These are phyloP conservation scores for Ogataea henricii DNA, from an alignment of 805 yeast genomes.

Conservation along the genomic window DNA sequence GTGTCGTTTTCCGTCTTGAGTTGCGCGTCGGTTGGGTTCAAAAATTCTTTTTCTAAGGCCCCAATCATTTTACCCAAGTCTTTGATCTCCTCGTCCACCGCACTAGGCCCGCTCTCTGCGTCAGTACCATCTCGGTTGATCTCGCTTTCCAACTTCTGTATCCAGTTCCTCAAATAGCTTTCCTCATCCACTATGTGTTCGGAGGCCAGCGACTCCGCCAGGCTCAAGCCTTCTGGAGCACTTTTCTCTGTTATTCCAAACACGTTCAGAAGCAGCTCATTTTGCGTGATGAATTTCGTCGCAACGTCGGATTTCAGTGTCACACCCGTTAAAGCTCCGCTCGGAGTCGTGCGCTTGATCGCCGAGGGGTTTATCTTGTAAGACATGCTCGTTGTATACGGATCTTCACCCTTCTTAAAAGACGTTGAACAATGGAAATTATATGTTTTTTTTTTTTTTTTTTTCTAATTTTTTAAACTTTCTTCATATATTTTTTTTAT, in stretches of 20 bases:
- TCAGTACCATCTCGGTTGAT: neutral
- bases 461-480: no score
- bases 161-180: constrained; percentile 21
- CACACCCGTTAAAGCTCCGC: constrained; percentile 29
- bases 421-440: neutral
- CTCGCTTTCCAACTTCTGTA: constrained; percentile 14
- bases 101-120: neutral
- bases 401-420: neutral
- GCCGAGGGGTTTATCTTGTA: constrained; percentile 25
- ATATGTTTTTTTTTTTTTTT: neutral
- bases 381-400: constrained; percentile 13
- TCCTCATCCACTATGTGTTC: constrained; percentile 19
- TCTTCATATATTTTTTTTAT: neutral
- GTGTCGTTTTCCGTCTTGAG: constrained; percentile 23
- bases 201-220: constrained; percentile 24
- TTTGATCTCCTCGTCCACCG: constrained; percentile 13
- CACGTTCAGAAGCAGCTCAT: constrained; percentile 32
- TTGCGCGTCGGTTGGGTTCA: constrained; percentile 22
- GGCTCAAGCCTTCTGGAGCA: constrained; percentile 19
- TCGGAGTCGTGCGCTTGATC: constrained; percentile 26
- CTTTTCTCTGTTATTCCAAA: constrained; percentile 16
- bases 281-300: constrained; percentile 35
- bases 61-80: constrained; percentile 16
- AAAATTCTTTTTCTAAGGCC: constrained; percentile 24
- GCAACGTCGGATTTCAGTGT: constrained; percentile 38